Base-by-base conservation (phyloP, 495 filamentous ascomycete genomes). In the Xylaria intraflava region DNA sequence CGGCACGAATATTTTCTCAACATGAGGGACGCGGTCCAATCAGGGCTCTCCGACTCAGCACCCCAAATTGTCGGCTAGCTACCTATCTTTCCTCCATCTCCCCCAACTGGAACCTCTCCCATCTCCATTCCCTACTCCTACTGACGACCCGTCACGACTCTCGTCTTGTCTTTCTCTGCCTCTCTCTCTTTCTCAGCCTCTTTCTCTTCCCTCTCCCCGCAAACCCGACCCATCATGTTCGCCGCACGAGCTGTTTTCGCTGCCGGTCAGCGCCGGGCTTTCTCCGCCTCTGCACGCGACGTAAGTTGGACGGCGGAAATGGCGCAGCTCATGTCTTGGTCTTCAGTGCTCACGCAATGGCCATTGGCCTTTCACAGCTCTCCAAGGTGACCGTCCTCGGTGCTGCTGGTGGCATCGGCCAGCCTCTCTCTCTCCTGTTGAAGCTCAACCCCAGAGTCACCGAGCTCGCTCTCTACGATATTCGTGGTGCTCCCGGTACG, bases 341-440 rank as follows among this genome's bases (percentile, higher is more conserved):
- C 9, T 29, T 9, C 30, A 53, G 36, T 46, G 41, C 31, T 36
- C 29, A 35, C 29, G 7, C n/a, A 5, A 20, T 20, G n/a, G 38
- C 45, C 17, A 36, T 55, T 56, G 33, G 22, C 20, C n/a, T 10
- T 31, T 17, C 60, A 42, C 71, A 98, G 93, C 83, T 89, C 69
- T 91, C 90, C 70, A 96, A 96, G 82, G 93, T 98, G 61, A 83
- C 90, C 64, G 90, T 98, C 51, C 85, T 97, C 64, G 93, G 93
- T 76, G 93, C 92, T 59, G 85, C 86, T 69, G 93, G 93, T 75
- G 93, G 93, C 70, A 98, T 98, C 75, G 93, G 93, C 68, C 93
- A 98, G 80, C 93, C 93, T 65, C 75, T 98, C 58, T 98, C 93
- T 46, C 86, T 98, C 49, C 86, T 98, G 63, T 80, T 98, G 70